These are phyloP conservation scores for Blastobotrys serpentis DNA, from an alignment of 1,139 yeast genomes.

Conservation along the genomic window DNA sequence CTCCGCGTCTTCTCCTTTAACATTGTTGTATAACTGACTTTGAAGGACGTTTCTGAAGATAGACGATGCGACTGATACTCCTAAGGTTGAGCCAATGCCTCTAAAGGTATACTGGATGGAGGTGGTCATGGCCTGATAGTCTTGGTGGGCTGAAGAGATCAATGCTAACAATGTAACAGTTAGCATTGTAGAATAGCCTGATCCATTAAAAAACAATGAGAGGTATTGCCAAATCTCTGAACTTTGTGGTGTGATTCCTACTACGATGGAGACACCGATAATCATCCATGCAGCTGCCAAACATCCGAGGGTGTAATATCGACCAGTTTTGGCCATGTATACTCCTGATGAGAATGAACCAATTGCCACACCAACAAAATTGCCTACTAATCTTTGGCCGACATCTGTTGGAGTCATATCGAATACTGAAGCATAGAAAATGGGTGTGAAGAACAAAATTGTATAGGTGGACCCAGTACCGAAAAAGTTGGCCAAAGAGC, in stretches of 20 bases:
- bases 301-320: slow-evolving; percentile 54
- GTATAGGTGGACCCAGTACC: slow-evolving; percentile 56
- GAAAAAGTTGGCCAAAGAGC: slow-evolving; percentile 68
- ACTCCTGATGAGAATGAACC: slow-evolving; percentile 71
- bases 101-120: slow-evolving; percentile 74
- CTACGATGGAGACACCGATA: slow-evolving; percentile 45
- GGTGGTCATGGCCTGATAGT: slow-evolving; percentile 69
- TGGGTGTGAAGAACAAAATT: slow-evolving; percentile 60
- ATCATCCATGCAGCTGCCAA: slow-evolving; percentile 47
- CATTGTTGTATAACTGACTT: slow-evolving; percentile 37
- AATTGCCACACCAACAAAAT: slow-evolving; percentile 63
- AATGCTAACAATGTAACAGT: slow-evolving; percentile 67
- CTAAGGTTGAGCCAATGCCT: slow-evolving; percentile 71
- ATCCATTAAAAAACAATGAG: slow-evolving; percentile 48
- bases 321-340: slow-evolving; percentile 69
- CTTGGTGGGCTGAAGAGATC: slow-evolving; percentile 61
- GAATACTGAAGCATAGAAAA: slow-evolving; percentile 59
- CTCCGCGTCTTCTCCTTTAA: slow-evolving; percentile 36
- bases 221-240: slow-evolving; percentile 33
- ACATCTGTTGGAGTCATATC: slow-evolving; percentile 55
- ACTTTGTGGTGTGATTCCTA: slow-evolving; percentile 21
- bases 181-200: slow-evolving; percentile 59
- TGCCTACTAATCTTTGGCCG: slow-evolving; percentile 63
- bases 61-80: slow-evolving; percentile 68
- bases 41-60: slow-evolving; percentile 51